phyloP scores from a whole-genome alignment of 495 filamentous ascomycete species.

The Aspergillus nidulans region DNA sequence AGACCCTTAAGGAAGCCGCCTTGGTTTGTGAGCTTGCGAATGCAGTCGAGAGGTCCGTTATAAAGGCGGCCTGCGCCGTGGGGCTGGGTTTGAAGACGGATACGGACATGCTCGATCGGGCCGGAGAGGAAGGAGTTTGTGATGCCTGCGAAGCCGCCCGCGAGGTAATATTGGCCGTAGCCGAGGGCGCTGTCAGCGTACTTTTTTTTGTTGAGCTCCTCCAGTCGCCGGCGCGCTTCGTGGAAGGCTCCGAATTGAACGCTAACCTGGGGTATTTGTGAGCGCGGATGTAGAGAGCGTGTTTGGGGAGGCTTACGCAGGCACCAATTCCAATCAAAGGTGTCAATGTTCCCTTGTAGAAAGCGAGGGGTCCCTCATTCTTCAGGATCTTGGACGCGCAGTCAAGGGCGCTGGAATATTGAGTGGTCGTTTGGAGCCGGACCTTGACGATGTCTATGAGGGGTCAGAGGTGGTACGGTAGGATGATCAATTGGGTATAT shows the following conservation, averaged over 20 bases:
- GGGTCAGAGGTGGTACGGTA: constrained; percentile 14
- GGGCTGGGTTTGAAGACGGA: constrained; percentile 95
- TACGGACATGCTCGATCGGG: constrained; percentile 96
- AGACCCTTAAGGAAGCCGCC: constrained; percentile 65
- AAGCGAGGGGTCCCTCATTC: constrained; percentile 83
- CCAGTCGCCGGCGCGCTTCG: constrained; percentile 79
- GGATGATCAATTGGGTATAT: constrained; percentile 17
- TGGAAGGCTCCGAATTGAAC: constrained; percentile 98
- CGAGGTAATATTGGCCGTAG: constrained; percentile 82
- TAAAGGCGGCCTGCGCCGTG: constrained; percentile 78
- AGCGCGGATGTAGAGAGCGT: background rate
- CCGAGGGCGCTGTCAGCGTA: constrained; percentile 50
- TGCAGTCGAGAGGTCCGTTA: constrained; percentile 81
- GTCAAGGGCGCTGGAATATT: constrained; percentile 74
- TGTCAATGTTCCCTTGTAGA: constrained; percentile 99
- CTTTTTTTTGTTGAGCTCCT: constrained; percentile 62
- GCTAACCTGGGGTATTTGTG: constrained; percentile 53
- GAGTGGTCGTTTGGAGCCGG: constrained; percentile 80
- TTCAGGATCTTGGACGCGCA: constrained; percentile 78
- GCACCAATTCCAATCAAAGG: constrained; percentile 94
- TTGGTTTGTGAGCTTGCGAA: constrained; percentile 69
- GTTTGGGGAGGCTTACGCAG: constrained; percentile 55
- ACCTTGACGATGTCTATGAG: constrained; percentile 91
- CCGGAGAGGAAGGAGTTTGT: constrained; percentile 84
- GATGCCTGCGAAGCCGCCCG: constrained; percentile 88